Evolutionary conservation across 139 green algal species (phyloP), one percentile per base, ranked within the genome.

Genomic region (Tetratostichococcus sp.): DNA sequence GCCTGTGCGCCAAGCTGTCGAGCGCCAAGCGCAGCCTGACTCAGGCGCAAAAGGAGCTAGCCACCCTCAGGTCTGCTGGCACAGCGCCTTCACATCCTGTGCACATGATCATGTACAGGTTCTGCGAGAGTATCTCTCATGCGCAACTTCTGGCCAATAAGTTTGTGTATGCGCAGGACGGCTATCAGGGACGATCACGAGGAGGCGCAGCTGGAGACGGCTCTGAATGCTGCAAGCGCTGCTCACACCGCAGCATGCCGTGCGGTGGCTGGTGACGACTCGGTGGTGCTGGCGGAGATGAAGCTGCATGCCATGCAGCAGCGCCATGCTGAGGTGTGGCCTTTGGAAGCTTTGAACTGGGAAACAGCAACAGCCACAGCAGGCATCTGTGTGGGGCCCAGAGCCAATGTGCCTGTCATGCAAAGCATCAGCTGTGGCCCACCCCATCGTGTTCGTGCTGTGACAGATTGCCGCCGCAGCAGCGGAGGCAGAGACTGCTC

Each of bases 381-480:
- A 8, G 11, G 50, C 50, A 62, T n/a, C n/a, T n/a, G n/a, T n/a
- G n/a, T n/a, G n/a, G n/a, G n/a, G n/a, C n/a, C n/a, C n/a, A n/a
- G n/a, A n/a, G n/a, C n/a, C n/a, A n/a, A n/a, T n/a, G n/a, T n/a
- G n/a, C n/a, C n/a, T n/a, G n/a, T n/a, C n/a, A n/a, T n/a, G n/a
- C n/a, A n/a, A n/a, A n/a, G n/a, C n/a, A n/a, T n/a, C n/a, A n/a
- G n/a, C n/a, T n/a, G n/a, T n/a, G n/a, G n/a, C n/a, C n/a, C 22
- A 23, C 14, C 3, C 34, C 1, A 28, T 23, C n/a, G n/a, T n/a
- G n/a, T n/a, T n/a, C n/a, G n/a, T 21, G 19, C 59, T 28, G 39
- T n/a, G n/a, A n/a, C 35, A 35, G 74, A 71, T 31, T 72, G 35
- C 80, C 57, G 73, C 80, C 76, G 34, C 50, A 6, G 71, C 71